Base-by-base conservation (phyloP, 768 basidiomycete genomes). In the Agrocybe praecox region DNA sequence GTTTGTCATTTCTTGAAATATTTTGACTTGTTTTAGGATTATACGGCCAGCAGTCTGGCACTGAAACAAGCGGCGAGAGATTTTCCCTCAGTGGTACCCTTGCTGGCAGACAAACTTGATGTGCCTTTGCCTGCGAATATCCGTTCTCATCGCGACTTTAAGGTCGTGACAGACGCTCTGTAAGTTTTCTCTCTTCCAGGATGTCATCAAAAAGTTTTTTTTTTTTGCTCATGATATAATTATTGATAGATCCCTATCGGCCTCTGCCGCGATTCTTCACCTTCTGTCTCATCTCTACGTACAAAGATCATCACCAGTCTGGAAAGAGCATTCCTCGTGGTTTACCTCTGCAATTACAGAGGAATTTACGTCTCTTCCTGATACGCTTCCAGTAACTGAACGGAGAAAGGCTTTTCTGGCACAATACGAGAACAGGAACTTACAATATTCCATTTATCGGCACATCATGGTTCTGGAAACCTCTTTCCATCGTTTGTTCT, bases 281-380 rank as follows among this genome's bases (percentile, higher is more conserved):
- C 82, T 97, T 8, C 80, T 98, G 3, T 90, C 92, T 0, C 92
- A 95, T 65, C 83, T 98, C 21, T 98, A 98, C 69, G 91, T 82
- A 3, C 84, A 89, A 43, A 88, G 93, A 7, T 90, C 92, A 0
- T 77, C 73, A 9, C 69, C 86, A 0, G 69, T 96, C 2, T 98
- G 95, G 95, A 98, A 96, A 75, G 85, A 88, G 14, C 76, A 81
- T 29, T 65, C 81, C 1, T 67, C 79, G 0, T 98, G 95, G 95
- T 85, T 97, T 62, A 65, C 81, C 1, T 69, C 73, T n/a, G 87
- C 85, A 2, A 74, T 88, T 45, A 68, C 72, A 2, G 59, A 72
- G 0, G 72, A 79, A 9, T 79, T 85, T 59, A 61, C 79, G 6
- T 62, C 67, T 56, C 65, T 77, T 60, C 70, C 73, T 58, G 43